These are phyloP conservation scores for Brassica cretica DNA, from an alignment of 345 rosid species.

Conservation along the genomic window DNA sequence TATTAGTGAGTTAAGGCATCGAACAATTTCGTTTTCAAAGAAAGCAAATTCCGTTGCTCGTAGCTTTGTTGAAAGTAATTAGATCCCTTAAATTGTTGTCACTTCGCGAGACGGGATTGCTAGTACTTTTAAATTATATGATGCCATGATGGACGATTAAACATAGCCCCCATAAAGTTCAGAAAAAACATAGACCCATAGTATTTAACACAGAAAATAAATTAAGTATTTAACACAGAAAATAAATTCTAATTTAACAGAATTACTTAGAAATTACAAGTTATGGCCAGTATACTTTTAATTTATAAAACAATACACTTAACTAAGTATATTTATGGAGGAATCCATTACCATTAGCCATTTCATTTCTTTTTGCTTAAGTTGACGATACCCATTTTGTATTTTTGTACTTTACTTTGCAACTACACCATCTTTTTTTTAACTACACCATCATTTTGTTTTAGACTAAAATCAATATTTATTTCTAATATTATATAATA, in stretches of 20 bases:
- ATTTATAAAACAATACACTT: background rate
- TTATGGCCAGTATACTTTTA: background rate
- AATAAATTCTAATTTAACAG: background rate
- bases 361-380: slow-evolving; percentile 8
- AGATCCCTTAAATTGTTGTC: slow-evolving; percentile 48
- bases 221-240: slow-evolving; percentile 10
- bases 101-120: slow-evolving; percentile 27
- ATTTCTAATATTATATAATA: background rate
- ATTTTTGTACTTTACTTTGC: slow-evolving; percentile 10
- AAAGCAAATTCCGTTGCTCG: slow-evolving; percentile 49
- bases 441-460: slow-evolving; percentile 26
- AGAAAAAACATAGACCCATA: slow-evolving; percentile 11
- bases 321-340: background rate
- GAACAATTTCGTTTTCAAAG: slow-evolving; percentile 22
- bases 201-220: background rate
- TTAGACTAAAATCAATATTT: background rate
- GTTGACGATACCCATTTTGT: slow-evolving; percentile 27
- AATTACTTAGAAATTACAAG: background rate
- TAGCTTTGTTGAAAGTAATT: slow-evolving; percentile 54
- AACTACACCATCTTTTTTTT: slow-evolving; percentile 23
- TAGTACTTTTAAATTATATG: slow-evolving; percentile 15
- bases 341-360: slow-evolving; percentile 38
- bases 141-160: slow-evolving; percentile 27
- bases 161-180: slow-evolving; percentile 16
- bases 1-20: slow-evolving; percentile 32